Evolutionary conservation across 352 stramenopile genomes (phyloP), one percentile per base, ranked within the genome.

Genomic region (Pythium monospermum): DNA sequence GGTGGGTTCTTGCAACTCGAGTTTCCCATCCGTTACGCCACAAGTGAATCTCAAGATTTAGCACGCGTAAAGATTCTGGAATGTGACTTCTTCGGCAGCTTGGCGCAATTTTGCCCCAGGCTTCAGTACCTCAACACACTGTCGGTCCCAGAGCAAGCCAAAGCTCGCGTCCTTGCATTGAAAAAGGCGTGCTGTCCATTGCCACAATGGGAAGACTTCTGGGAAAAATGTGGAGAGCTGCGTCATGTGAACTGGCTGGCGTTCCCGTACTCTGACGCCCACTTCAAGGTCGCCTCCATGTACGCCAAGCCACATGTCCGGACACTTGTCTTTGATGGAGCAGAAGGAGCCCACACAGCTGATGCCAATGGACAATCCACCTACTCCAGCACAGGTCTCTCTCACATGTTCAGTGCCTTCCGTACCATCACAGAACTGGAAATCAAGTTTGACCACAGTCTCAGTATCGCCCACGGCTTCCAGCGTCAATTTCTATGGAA

Each of bases 1-100:
- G 33, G 36, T 6, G 52, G 52, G 15, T 25, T 59, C 25, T 30
- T 27, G n/a, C 52, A 59, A 21, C 52, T 59, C 26, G 43, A 53
- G 42, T 59, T 59, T 37, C 35, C 46, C 5, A 16, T 39, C 2
- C 43, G 42, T 10, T 53, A 59, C n/a, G 39, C 36, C 6, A 28
- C 21, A 12, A 23, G 31, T 0, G 42, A 53, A 28, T 2, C 27
- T 8, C n/a, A 39, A 22, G 28, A 53, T 23, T 16, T 30, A 8
- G 16, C 19, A 16, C 41, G 25, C 4, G 30, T 43, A 15, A 43
- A n/a, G 7, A n/a, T 12, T 4, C 25, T 53, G 6, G 52, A 59
- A 28, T 35, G 16, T 16, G 52, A 53, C 27, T 59, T 59, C 5
- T 49, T 44, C 21, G 43, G 27, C 6, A 36, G 39, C 21, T 21